Evolutionary conservation across 139 green algal genomes (phyloP).

Genomic region (Auxenochlorella pyrenoidosa): DNA sequence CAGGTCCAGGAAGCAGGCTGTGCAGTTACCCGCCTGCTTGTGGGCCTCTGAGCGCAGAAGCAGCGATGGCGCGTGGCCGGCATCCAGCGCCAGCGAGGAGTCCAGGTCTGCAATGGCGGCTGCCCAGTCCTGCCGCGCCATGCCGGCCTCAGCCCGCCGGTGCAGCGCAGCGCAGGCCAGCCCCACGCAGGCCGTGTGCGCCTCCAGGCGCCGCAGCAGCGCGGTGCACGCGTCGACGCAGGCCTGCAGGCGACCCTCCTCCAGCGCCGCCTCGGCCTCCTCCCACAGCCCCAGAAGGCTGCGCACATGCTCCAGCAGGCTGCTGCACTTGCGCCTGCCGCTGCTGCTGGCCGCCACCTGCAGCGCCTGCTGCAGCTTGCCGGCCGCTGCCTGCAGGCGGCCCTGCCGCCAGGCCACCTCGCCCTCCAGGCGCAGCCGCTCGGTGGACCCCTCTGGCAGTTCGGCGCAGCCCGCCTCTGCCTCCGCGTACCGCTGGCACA

Average conservation of each 20-base stretch:
- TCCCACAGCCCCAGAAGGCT: slow-evolving; percentile 21
- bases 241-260: slow-evolving; percentile 32
- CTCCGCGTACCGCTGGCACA: slow-evolving; percentile 49
- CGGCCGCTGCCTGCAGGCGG: slow-evolving; percentile 11
- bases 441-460: slow-evolving; percentile 28
- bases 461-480: slow-evolving; percentile 18
- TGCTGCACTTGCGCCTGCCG: slow-evolving; percentile 29
- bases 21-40: slow-evolving; percentile 23
- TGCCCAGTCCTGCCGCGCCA: background rate
- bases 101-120: slow-evolving; percentile 35
- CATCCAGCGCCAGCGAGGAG: slow-evolving; percentile 23
- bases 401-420: slow-evolving; percentile 51
- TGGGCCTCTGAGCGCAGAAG: slow-evolving; percentile 35
- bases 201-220: slow-evolving; percentile 35
- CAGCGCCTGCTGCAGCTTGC: slow-evolving; percentile 13
- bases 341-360: background rate
- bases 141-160: slow-evolving; percentile 34
- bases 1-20: slow-evolving; percentile 51
- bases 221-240: slow-evolving; percentile 16
- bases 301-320: slow-evolving; percentile 11
- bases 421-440: slow-evolving; percentile 50
- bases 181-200: slow-evolving; percentile 27
- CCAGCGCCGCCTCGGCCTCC: background rate
- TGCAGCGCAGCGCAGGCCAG: slow-evolving; percentile 35
- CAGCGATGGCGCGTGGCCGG: slow-evolving; percentile 19